Percentiles rank a stretch among this genome's conserved stretches.
These are phyloP conservation scores for Cytospora piceicola DNA, from an alignment of 2,329 filamentous ascomycete genomes.

Conservation along the genomic window DNA sequence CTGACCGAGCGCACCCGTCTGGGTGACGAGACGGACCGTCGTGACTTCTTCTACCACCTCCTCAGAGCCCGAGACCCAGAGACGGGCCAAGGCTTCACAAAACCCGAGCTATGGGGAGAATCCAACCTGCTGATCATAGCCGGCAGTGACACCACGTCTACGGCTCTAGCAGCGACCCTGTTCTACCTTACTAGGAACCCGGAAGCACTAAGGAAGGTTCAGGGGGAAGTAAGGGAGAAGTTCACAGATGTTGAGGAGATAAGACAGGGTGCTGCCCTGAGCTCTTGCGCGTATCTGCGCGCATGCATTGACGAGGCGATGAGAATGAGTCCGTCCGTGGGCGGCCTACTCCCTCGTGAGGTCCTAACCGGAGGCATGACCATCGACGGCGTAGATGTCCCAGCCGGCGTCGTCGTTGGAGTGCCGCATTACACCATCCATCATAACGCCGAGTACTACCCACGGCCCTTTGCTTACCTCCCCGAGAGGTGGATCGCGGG, in stretches of 20 bases:
- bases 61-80: slow-evolving; percentile 73
- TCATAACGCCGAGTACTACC: slow-evolving; percentile 66
- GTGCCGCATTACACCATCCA: slow-evolving; percentile 71
- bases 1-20: slow-evolving; percentile 68
- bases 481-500: slow-evolving; percentile 69
- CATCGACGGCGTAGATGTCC: slow-evolving; percentile 58
- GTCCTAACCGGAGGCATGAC: slow-evolving; percentile 58
- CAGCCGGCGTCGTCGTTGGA: slow-evolving; percentile 64
- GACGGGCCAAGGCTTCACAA: slow-evolving; percentile 68
- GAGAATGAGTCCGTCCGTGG: slow-evolving; percentile 65
- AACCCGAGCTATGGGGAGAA: slow-evolving; percentile 70
- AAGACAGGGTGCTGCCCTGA: slow-evolving; percentile 53
- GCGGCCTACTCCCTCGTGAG: slow-evolving; percentile 63
- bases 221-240: slow-evolving; percentile 54
- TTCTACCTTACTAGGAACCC: slow-evolving; percentile 65
- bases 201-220: slow-evolving; percentile 50
- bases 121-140: slow-evolving; percentile 73
- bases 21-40: slow-evolving; percentile 67
- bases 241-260: slow-evolving; percentile 61
- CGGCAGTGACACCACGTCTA: slow-evolving; percentile 73
- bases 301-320: slow-evolving; percentile 69
- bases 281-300: slow-evolving; percentile 60
- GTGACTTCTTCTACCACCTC: slow-evolving; percentile 78
- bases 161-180: slow-evolving; percentile 64
- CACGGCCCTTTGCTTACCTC: slow-evolving; percentile 59